phyloP scores from a whole-genome alignment of 257 asterid species.

The Agastache rugosa region DNA sequence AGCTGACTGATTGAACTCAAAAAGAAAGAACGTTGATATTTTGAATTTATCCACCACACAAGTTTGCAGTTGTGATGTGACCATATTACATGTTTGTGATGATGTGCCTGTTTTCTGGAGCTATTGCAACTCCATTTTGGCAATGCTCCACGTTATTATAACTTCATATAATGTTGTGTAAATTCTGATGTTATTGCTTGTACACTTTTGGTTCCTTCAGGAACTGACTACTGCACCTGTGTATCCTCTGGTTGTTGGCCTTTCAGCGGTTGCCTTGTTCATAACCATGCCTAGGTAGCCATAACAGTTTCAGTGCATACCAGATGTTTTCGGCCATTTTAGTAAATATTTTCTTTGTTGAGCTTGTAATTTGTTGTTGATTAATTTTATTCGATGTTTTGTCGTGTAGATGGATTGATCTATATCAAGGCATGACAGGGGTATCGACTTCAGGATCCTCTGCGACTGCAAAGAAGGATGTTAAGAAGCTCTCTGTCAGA shows the following conservation, averaged over 20 bases:
- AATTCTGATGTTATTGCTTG: constrained; percentile 2
- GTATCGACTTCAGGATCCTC: constrained; percentile 46
- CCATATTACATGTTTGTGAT: constrained; percentile 2
- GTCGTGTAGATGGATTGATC: constrained; percentile 68
- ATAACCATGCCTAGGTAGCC: constrained; percentile 88
- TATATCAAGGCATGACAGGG: constrained; percentile 61
- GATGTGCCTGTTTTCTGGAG: constrained; percentile 7
- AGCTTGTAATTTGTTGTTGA: constrained; percentile 39
- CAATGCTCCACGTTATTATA: constrained; percentile 4
- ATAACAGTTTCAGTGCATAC: background rate
- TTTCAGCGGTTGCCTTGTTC: constrained; percentile 72
- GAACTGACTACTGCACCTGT: constrained; percentile 89
- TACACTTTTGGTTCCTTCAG: constrained; percentile 43
- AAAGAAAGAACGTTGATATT: no score
- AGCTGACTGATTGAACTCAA: background rate
- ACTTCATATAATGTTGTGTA: background rate
- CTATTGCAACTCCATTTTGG: constrained; percentile 18
- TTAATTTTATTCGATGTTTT: background rate
- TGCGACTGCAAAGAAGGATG: constrained; percentile 62
- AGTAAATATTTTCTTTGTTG: constrained; percentile 5
- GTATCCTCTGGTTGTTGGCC: constrained; percentile 81
- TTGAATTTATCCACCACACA: background rate
- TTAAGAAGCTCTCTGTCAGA: constrained; percentile 57
- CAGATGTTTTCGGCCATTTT: background rate
- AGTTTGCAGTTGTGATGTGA: background rate